Evolutionary conservation across 2,329 filamentous ascomycete genomes (phyloP).

Genomic region (Penicillium sp.): DNA sequence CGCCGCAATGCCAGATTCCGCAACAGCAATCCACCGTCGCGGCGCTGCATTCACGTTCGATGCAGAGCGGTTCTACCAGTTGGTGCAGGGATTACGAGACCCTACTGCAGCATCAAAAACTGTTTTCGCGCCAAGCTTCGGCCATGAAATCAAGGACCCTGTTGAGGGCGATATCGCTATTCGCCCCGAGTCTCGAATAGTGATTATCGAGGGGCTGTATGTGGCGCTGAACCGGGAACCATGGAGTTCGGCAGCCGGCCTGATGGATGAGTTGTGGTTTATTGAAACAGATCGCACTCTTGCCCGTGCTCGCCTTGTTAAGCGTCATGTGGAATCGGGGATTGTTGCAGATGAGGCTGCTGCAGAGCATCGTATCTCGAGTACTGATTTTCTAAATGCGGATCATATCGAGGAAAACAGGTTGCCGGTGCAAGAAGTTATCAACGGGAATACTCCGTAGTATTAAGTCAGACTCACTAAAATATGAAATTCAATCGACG

Average conservation of each 20-base stretch:
- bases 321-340: constrained; percentile 74
- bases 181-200: constrained; percentile 35
- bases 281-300: constrained; percentile 59
- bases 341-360: constrained; percentile 67
- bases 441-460: too few relatives aligned
- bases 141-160: constrained; percentile 50
- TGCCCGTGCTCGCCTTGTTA: constrained; percentile 66
- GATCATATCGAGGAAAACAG: constrained; percentile 67
- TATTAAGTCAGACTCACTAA: too few relatives aligned
- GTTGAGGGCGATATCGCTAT: constrained; percentile 44
- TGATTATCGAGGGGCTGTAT: constrained; percentile 52
- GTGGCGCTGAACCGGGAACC: constrained; percentile 43
- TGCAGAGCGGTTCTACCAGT: constrained; percentile 61
- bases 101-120: constrained; percentile 53
- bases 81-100: constrained; percentile 63
- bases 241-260: constrained; percentile 39
- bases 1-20: constrained; percentile 74
- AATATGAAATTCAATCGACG: too few relatives aligned
- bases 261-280: constrained; percentile 51
- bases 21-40: constrained; percentile 69
- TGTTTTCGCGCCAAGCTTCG: constrained; percentile 62
- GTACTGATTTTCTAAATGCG: constrained; percentile 88
- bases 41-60: constrained; percentile 96
- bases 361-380: constrained; percentile 67
- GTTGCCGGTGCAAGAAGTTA: constrained; percentile 65